Evolutionary conservation across 305 asterid genomes (phyloP).

Genomic region (Fraxinus ornus): DNA sequence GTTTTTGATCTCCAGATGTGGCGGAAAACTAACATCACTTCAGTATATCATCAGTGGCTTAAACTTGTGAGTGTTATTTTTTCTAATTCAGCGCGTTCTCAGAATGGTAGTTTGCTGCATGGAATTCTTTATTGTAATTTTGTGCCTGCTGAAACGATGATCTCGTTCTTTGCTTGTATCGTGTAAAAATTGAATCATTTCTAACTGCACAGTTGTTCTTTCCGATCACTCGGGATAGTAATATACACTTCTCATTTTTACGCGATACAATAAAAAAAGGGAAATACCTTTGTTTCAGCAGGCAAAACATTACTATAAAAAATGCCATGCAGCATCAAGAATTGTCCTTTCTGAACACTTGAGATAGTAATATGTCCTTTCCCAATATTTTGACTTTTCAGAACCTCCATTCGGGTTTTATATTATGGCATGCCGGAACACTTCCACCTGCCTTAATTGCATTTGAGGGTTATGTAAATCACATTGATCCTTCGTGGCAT

Average conservation of each 20-base stretch:
- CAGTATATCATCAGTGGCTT: conserved; percentile 74
- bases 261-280: too few species aligned
- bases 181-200: neutral
- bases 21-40: conserved; percentile 66
- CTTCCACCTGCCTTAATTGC: conserved; percentile 79
- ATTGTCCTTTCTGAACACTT: neutral
- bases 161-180: neutral
- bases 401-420: conserved; percentile 62
- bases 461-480: conserved; percentile 57
- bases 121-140: neutral
- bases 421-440: conserved; percentile 76
- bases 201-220: neutral
- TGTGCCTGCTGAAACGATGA: neutral
- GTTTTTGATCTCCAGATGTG: conserved; percentile 68
- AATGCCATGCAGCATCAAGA: neutral
- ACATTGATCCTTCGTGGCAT: conserved; percentile 70
- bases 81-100: neutral
- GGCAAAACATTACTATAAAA: too few species aligned
- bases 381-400: conserved; percentile 23
- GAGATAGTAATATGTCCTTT: neutral
- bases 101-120: conserved; percentile 5
- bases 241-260: too few species aligned
- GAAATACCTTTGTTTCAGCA: too few species aligned
- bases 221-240: neutral
- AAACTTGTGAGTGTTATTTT: conserved; percentile 54